Base-by-base conservation (phyloP, 2,329 filamentous ascomycete species). In the Epichloe bromicola region DNA sequence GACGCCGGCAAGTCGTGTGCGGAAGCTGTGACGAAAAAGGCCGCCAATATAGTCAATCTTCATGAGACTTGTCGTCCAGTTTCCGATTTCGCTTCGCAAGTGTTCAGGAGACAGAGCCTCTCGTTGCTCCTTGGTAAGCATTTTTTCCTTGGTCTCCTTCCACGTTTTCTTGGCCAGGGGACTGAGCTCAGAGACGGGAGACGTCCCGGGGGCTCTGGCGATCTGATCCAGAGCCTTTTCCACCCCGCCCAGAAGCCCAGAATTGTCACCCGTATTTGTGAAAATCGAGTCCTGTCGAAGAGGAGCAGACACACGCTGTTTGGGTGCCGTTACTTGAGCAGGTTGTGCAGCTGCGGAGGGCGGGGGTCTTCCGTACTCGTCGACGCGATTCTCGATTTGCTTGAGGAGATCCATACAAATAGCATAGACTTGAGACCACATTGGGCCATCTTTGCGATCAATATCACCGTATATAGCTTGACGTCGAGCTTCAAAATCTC, bases 391-490 rank as follows among this genome's bases (percentile, higher is more conserved):
- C 51, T 81, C 79, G 47, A 96, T 78, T 11, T 73, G 73, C 56
- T 80, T 79, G 48, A 96, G 74, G 17, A 85, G 75, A 12, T 79
- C 76, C 17, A 91, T 74, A 59, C 87, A 90, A 6, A 83, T 70
- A 17, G 73, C 70, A 54, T 83, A 82, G 46, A 95, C 76, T 59
- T 95, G 88, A 8, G 82, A 80, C 87, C 88, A 95, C 57, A 86
- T 83, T 1, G 87, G 78, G 0, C 85, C 88, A 43, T 84, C 85
- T 50, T 80, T 80, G 54, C 89, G 85, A 58, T 95, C 88, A 54
- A 95, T 86, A 58, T 97, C 91, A 52, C 83, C 80, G 66, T 87
- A 96, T 51, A 97, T 88, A 19, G 81, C 79, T 65, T 85, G 86
- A 49, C 91, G 80, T 36, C 89, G 82, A n/a, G 80, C 75, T 15